These are phyloP conservation scores for Colletotrichum neosansevieriae DNA, from an alignment of 2,329 filamentous ascomycete genomes.

Conservation along the genomic window DNA sequence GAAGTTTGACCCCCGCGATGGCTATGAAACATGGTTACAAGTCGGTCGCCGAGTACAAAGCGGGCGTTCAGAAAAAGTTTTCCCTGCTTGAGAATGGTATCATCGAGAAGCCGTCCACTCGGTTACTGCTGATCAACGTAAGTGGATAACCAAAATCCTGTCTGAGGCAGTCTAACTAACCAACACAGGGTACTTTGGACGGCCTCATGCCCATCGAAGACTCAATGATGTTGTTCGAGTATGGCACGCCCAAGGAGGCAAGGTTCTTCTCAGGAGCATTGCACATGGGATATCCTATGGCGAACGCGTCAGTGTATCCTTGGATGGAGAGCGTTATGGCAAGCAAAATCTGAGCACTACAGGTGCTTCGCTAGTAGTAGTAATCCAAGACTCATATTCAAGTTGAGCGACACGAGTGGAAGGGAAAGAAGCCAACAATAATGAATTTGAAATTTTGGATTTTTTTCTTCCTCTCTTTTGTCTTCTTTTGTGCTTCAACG, in stretches of 20 bases:
- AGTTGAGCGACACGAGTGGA: background rate
- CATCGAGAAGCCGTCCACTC: constrained; percentile 65
- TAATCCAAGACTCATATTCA: background rate
- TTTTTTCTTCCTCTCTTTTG: background rate
- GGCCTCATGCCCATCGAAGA: constrained; percentile 78
- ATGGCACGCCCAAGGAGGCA: constrained; percentile 74
- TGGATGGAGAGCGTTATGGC: constrained; percentile 71
- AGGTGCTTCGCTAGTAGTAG: background rate
- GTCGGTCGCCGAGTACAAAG: constrained; percentile 66
- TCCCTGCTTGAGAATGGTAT: constrained; percentile 71
- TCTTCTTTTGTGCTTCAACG: no score
- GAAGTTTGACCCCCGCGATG: constrained; percentile 65
- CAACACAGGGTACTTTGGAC: constrained; percentile 67
- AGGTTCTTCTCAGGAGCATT: constrained; percentile 69
- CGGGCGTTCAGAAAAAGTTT: constrained; percentile 69
- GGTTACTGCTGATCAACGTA: constrained; percentile 72
- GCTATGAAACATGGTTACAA: constrained; percentile 73
- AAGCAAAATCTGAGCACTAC: constrained; percentile 41
- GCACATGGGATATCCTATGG: constrained; percentile 77
- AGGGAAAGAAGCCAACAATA: no score
- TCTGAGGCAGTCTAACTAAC: background rate
- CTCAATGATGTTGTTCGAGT: constrained; percentile 72
- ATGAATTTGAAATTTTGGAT: background rate
- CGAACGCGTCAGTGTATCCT: constrained; percentile 68
- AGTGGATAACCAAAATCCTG: constrained; percentile 42